Base-by-base conservation (phyloP, 2,329 filamentous ascomycete genomes). In the Didymella keratinophila region DNA sequence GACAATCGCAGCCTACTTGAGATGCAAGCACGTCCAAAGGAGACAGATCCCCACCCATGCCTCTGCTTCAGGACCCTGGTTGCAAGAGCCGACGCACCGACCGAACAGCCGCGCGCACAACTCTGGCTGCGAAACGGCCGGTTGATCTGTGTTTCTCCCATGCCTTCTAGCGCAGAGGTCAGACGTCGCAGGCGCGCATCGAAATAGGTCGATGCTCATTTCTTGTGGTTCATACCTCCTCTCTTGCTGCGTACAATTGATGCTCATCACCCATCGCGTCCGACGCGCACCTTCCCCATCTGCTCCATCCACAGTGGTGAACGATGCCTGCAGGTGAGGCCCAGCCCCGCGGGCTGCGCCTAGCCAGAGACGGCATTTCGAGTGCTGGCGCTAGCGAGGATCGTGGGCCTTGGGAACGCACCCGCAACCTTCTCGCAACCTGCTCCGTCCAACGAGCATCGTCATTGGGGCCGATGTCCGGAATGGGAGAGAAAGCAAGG, bases 41-140 rank as follows among this genome's bases (percentile, higher is more conserved):
- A 58, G 49, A 34, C 14, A 14, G 21, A 32, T 36, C 30, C 36
- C 55, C 55, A 52, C 48, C 55, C 44, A 39, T 48, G 43, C 39
- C 46, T 39, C 56, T 53, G 32, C 56, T 44, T 32, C 21, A 21
- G 47, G 56, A 58, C 44, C 55, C 55, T 57, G 41, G 32, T 32
- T 43, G 43, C 27, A 42, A 7, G 8, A 20, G 20, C 54, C 43
- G 45, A 28, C 18, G 32, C 37, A 23, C 50, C 56, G 16, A 48
- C 44, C 55, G 43, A 43, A 52, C 55, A 52, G 55, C 48, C 43
- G 48, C 55, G 37, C 55, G 30, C 49, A 8, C 39, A 30, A 25
- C 14, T 27, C 37, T 39, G 28, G 12, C 45, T 25, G 32, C 50
- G 50, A 58, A 58, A 58, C 56, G 32, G 32, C 56, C 37, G 46